Evolutionary conservation across 2,329 filamentous ascomycete genomes (phyloP), one percentile per base, ranked within the genome.

Genomic region (Microascus cirrosus): DNA sequence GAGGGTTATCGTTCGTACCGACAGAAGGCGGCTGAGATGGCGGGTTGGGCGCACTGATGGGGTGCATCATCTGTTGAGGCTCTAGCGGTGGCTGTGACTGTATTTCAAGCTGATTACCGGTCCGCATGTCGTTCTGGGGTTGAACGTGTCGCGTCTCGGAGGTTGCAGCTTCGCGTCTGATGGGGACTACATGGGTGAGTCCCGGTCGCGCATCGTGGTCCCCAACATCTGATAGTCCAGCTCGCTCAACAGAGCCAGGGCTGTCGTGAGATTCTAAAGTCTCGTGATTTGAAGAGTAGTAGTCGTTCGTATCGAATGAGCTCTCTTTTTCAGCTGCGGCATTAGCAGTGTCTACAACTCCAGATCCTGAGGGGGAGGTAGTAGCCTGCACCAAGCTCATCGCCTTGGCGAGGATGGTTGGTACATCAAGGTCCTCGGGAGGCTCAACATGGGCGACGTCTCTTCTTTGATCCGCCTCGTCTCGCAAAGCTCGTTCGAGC

Each of bases 251-350:
- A 15, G 18, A 25, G 36, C n/a, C 36, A 35, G 50, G 39, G n/a
- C 36, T 55, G 25, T 59, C 56, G 10, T 73, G 74, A 34, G 77
- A 78, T 58, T 82, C 77, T 60, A 82, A 82, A 62, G 91, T 95
- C 70, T 92, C 89, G 76, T 92, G 86, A 74, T 87, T 89, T 73
- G 92, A 96, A 63, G 93, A 96, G 77, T 97, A 96, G 72, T 95
- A 95, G 48, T 91, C 94, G 68, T 95, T 91, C 70, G 95, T 87
- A 73, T 96, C 91, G 74, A 91, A 89, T 39, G 90, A 94, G 71
- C 42, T 25, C 22, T 93, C 89, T 79, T 80, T 88, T 67, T 81
- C 73, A 63, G 74, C 79, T 70, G 84, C 83, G 67, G 77, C 77
- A 71, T 85, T 79, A 77, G 75, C 72, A 73, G 82, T 79, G 66